These are phyloP conservation scores for Starmerella etchellsii DNA, from an alignment of 805 yeast genomes.

Conservation along the genomic window DNA sequence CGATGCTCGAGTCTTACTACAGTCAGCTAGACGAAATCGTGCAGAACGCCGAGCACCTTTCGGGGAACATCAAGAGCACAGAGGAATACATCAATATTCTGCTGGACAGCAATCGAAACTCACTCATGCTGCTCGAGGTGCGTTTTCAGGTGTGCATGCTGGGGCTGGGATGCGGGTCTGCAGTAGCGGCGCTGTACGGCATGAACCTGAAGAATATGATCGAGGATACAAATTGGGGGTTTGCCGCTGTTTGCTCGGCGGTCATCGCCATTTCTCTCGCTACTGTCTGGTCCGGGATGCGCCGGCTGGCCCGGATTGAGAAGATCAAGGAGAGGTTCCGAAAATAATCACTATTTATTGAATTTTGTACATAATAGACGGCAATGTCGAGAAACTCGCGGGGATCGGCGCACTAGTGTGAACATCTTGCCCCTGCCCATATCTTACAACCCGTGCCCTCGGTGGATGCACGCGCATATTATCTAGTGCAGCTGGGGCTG, in stretches of 20 bases:
- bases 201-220: conserved; percentile 91
- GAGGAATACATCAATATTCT: conserved; percentile 92
- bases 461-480: too few relatives aligned
- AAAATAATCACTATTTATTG: neutral
- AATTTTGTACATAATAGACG: too few relatives aligned
- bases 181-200: conserved; percentile 79
- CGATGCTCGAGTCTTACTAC: conserved; percentile 80
- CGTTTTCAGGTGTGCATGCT: conserved; percentile 72
- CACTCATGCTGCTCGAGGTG: conserved; percentile 76
- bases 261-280: conserved; percentile 34
- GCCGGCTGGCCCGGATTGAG: conserved; percentile 42
- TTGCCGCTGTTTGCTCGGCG: conserved; percentile 36
- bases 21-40: conserved; percentile 88
- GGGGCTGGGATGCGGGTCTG: conserved; percentile 68
- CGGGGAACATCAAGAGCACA: conserved; percentile 76
- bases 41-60: conserved; percentile 66
- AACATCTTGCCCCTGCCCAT: too few relatives aligned
- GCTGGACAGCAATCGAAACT: conserved; percentile 85
- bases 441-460: too few relatives aligned
- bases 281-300: conserved; percentile 43
- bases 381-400: too few relatives aligned
- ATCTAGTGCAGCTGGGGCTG: too few relatives aligned
- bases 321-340: conserved; percentile 10
- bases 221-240: conserved; percentile 69
- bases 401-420: too few relatives aligned